Evolutionary conservation across 306 rosid genomes (phyloP), one percentile per base, ranked within the genome.

Genomic region (Cucumis hystrix): DNA sequence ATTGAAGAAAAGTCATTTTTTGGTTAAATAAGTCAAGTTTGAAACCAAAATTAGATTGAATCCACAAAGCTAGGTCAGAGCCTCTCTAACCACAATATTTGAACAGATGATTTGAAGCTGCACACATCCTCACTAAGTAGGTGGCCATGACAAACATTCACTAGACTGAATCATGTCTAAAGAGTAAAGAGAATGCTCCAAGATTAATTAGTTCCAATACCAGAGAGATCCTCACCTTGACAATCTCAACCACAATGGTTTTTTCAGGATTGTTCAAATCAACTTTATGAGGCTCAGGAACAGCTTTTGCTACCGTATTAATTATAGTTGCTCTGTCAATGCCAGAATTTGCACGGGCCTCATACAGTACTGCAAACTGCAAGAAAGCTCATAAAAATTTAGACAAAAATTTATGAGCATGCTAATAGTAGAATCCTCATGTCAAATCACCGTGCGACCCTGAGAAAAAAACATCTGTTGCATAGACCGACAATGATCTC

Each of bases 361-460:
- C 97, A 83, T 92, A 95, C 75, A 90, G 67, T 51, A 92, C 99
- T 8, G 97, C 97, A 87, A 92, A 95, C 99, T 95, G 91, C 83
- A 80, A 69, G 70, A 7, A 64, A 17, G 64, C 41, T 10, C 43
- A 14, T 10, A 30, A 28, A 5, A 47, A 33, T 35, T 77, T 14
- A 61, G 13, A 59, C 17, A 6, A 59, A 33, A 47, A 7, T 72
- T 51, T 68, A 17, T 6, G 4, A 68, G 21, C 74, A n/a, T 40
- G 11, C 74, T 68, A 68, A 68, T 41, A 68, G 20, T 10, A 68
- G 55, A 17, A 41, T 68, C 17, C 17, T 21, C 56, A 40, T 6
- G 37, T 68, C 74, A 68, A 65, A 37, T 37, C 43, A 65, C 71
- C 30, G 43, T 33, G 43, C 14, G 18, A 30, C 21, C 37, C 68